These are phyloP conservation scores for Tremella fuciformis DNA, from an alignment of 768 basidiomycete species.

Conservation along the genomic window DNA sequence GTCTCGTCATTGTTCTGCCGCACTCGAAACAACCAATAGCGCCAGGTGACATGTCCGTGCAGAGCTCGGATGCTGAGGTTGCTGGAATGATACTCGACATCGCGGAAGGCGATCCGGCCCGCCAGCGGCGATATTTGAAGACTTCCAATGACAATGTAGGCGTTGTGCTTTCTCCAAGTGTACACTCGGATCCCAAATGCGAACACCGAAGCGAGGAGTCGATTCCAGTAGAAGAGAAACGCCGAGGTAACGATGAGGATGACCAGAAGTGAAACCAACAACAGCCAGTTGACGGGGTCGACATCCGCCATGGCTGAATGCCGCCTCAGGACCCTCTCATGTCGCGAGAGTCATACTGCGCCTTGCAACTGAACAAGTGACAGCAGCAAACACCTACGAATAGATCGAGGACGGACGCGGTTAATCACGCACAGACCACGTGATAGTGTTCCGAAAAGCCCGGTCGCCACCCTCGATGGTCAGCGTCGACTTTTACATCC, in stretches of 20 bases:
- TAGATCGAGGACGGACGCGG: too few relatives aligned
- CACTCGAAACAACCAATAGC: slow-evolving; percentile 85
- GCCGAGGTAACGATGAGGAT: slow-evolving; percentile 53
- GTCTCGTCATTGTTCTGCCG: slow-evolving; percentile 59
- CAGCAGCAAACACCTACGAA: too few relatives aligned
- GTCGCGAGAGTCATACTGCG: too few relatives aligned
- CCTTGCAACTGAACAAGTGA: too few relatives aligned
- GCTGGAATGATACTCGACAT: slow-evolving; percentile 82
- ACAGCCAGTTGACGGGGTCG: slow-evolving; percentile 37
- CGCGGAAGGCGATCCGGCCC: slow-evolving; percentile 82
- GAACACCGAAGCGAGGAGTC: slow-evolving; percentile 69
- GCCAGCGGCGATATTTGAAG: slow-evolving; percentile 84
- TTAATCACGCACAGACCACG: too few relatives aligned
- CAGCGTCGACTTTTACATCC: too few relatives aligned
- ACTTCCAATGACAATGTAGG: slow-evolving; percentile 85
- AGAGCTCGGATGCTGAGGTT: slow-evolving; percentile 83
- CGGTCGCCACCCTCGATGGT: too few relatives aligned
- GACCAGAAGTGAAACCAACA: slow-evolving; percentile 46
- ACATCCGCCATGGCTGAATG: not conserved
- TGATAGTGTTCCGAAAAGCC: too few relatives aligned
- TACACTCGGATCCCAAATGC: slow-evolving; percentile 65
- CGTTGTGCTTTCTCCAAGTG: slow-evolving; percentile 73
- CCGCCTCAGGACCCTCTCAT: too few relatives aligned
- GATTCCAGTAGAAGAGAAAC: slow-evolving; percentile 87
- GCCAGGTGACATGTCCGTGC: slow-evolving; percentile 83